Percentiles rank a stretch among this genome's conserved stretches.
Evolutionary conservation across 805 yeast species (phyloP).

Genomic region (Candida saitoana): DNA sequence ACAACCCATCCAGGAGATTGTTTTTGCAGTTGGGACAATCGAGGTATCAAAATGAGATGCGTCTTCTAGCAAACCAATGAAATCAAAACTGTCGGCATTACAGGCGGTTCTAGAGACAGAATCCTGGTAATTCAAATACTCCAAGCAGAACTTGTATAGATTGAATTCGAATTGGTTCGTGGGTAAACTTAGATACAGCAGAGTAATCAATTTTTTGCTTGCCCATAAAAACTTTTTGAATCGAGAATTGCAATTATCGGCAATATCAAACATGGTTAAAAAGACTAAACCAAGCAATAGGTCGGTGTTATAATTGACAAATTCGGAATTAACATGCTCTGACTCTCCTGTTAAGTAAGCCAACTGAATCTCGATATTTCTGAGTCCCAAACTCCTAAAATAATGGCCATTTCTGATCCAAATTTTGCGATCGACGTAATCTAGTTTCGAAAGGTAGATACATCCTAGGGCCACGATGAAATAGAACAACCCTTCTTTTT

Average conservation of each 20-base stretch:
- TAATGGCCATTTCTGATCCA: conserved; percentile 17
- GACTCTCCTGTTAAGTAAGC: not conserved
- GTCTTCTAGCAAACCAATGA: conserved; percentile 16
- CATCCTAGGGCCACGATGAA: conserved; percentile 23
- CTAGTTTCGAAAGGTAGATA: conserved; percentile 19
- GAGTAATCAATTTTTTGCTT: conserved; percentile 16
- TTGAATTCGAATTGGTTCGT: conserved; percentile 16
- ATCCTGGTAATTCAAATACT: conserved; percentile 23
- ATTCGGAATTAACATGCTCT: not conserved
- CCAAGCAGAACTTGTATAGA: conserved; percentile 20
- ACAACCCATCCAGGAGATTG: conserved; percentile 32
- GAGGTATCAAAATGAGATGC: conserved; percentile 3
- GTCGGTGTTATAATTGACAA: conserved; percentile 10
- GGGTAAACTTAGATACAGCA: conserved; percentile 15
- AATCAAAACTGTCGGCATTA: conserved; percentile 18
- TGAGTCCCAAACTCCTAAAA: conserved; percentile 11
- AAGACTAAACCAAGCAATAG: conserved; percentile 18
- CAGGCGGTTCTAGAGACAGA: conserved; percentile 28
- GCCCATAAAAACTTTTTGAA: conserved; percentile 19
- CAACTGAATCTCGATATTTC: not conserved
- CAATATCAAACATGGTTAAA: conserved; percentile 22
- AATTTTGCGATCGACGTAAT: conserved; percentile 6
- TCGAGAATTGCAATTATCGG: conserved; percentile 21
- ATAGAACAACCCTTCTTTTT: conserved; percentile 18
- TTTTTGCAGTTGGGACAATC: not conserved